Percentiles rank a stretch among this genome's conserved stretches.
phyloP scores from a whole-genome alignment of 257 asterid species.

The Lycium barbarum region DNA sequence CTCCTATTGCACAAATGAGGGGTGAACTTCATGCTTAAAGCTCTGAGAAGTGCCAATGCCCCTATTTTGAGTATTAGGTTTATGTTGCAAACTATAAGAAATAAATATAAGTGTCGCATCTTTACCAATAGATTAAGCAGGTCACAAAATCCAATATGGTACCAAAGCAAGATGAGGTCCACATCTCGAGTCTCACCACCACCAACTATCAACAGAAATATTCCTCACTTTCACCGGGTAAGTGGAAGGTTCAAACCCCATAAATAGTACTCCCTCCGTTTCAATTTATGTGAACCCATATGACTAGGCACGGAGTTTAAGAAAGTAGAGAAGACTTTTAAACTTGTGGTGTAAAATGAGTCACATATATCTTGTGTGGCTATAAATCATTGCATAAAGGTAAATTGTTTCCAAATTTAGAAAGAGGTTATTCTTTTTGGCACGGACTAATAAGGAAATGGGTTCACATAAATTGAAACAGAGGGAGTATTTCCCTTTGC shows the following conservation, averaged over 20 bases:
- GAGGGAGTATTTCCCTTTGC: background rate
- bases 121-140: background rate
- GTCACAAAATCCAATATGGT: slow-evolving; percentile 9
- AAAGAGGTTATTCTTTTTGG: no score
- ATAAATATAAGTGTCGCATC: background rate
- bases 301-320: no score
- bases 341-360: no score
- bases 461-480: no score
- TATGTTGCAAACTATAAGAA: background rate
- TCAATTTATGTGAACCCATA: no score
- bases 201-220: slow-evolving; percentile 21
- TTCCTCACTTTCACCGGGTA: background rate
- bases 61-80: background rate
- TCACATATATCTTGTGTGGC: no score
- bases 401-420: no score
- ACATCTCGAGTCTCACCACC: background rate
- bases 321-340: no score
- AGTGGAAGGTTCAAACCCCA: slow-evolving; percentile 15
- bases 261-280: no score
- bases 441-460: no score
- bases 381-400: no score
- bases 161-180: background rate
- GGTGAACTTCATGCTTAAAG: slow-evolving; percentile 20
- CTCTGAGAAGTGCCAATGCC: background rate
- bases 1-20: background rate